A percentile compares a stretch with the other conserved stretches of the same genome.
Evolutionary conservation across 164 flowering plant genomes (phyloP).

Genomic region (Vitis riparia): DNA sequence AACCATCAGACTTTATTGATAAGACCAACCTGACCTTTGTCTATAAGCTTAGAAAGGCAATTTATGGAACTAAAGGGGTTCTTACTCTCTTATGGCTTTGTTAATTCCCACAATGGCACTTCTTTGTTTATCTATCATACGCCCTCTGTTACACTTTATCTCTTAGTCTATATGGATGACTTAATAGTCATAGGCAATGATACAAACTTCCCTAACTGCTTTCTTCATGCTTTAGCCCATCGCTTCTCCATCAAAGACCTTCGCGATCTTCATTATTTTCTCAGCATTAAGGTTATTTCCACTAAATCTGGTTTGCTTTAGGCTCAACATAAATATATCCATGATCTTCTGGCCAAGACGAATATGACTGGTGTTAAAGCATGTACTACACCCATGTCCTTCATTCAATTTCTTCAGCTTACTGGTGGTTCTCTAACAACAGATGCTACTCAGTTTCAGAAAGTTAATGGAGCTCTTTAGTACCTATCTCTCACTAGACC

Average conservation of each 20-base stretch:
- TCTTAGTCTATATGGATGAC: no score
- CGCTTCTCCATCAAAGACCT: slow-evolving; percentile 18
- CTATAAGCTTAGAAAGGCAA: no score
- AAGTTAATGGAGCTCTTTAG: slow-evolving; percentile 5
- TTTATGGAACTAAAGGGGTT: no score
- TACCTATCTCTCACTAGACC: slow-evolving; percentile 10
- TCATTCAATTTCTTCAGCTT: background rate
- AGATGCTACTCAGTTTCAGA: background rate
- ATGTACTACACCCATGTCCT: background rate
- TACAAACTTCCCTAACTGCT: no score
- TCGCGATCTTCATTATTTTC: slow-evolving; percentile 6
- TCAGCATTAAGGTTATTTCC: slow-evolving; percentile 8
- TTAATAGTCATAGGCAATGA: no score
- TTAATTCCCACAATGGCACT: no score
- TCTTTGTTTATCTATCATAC: no score
- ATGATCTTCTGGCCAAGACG: background rate
- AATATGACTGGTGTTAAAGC: slow-evolving; percentile 10
- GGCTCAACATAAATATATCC: background rate
- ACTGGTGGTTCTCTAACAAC: background rate
- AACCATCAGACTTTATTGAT: no score
- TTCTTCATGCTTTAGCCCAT: no score
- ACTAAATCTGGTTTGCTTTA: background rate
- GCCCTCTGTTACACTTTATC: no score
- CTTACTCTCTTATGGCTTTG: no score
- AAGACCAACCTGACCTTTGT: no score